Evolutionary conservation across 495 filamentous ascomycete genomes (phyloP).

Genomic region (Pyrenula massariospora): DNA sequence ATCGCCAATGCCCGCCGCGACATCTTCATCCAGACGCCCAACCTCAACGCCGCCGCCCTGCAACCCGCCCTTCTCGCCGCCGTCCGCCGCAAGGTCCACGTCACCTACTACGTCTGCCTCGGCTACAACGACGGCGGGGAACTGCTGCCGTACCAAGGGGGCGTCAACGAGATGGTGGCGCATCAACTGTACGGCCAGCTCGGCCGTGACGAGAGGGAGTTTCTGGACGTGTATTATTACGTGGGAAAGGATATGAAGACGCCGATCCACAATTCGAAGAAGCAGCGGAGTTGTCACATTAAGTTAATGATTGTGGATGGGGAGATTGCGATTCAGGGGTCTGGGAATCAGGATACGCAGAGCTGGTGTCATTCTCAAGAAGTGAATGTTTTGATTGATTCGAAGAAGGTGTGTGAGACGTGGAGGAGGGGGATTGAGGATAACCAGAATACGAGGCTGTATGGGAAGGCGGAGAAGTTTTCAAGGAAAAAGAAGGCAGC

Average conservation of each 20-base stretch:
- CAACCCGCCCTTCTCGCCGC: slow-evolving; percentile 49
- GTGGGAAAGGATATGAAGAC: slow-evolving; percentile 57
- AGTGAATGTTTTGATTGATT: slow-evolving; percentile 63
- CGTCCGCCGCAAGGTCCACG: slow-evolving; percentile 50
- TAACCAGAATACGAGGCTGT: slow-evolving; percentile 61
- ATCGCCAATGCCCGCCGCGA: slow-evolving; percentile 47
- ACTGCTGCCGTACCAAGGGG: slow-evolving; percentile 61
- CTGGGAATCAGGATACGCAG: slow-evolving; percentile 73
- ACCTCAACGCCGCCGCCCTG: slow-evolving; percentile 60
- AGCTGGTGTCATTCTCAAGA: slow-evolving; percentile 69
- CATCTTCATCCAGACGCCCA: slow-evolving; percentile 66
- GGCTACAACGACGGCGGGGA: slow-evolving; percentile 73
- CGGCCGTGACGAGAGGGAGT: slow-evolving; percentile 26
- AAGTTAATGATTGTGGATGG: slow-evolving; percentile 68
- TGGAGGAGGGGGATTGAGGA: slow-evolving; percentile 52
- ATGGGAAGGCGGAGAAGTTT: slow-evolving; percentile 34
- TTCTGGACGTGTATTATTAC: slow-evolving; percentile 53
- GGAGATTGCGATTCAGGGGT: slow-evolving; percentile 48
- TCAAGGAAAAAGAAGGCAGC: slow-evolving; percentile 42
- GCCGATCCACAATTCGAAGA: slow-evolving; percentile 50
- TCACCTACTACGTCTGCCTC: slow-evolving; percentile 59
- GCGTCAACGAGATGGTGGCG: slow-evolving; percentile 61
- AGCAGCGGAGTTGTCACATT: slow-evolving; percentile 57
- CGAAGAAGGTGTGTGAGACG: slow-evolving; percentile 37
- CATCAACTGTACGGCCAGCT: slow-evolving; percentile 42